phyloP scores from a whole-genome alignment of 2,329 filamentous ascomycete species.

The Nemania diffusa region DNA sequence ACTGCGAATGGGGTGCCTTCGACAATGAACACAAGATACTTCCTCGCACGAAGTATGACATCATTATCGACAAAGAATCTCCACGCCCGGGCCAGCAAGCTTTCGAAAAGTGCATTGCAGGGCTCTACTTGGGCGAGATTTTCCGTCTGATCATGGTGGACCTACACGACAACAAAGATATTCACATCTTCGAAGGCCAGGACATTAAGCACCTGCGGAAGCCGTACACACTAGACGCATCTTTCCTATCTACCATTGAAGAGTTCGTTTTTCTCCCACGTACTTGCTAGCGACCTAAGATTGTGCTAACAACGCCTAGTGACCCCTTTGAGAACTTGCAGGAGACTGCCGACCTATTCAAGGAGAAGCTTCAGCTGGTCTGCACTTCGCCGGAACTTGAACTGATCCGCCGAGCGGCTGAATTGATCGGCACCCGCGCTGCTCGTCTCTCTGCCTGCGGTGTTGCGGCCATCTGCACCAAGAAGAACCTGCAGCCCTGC shows the following conservation, averaged over 20 bases:
- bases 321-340: slow-evolving; percentile 96
- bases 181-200: slow-evolving; percentile 84
- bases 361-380: slow-evolving; percentile 76
- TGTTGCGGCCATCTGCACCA: slow-evolving; percentile 95
- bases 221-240: slow-evolving; percentile 89
- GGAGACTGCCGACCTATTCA: slow-evolving; percentile 86
- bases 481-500: slow-evolving; percentile 88
- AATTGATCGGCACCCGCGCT: slow-evolving; percentile 93
- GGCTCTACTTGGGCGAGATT: slow-evolving; percentile 92
- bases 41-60: slow-evolving; percentile 85
- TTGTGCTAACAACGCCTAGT: slow-evolving; percentile 55
- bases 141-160: slow-evolving; percentile 90
- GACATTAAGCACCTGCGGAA: slow-evolving; percentile 83
- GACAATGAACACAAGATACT: slow-evolving; percentile 93
- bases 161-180: slow-evolving; percentile 79
- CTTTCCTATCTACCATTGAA: slow-evolving; percentile 92
- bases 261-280: slow-evolving; percentile 65
- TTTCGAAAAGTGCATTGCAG: slow-evolving; percentile 98
- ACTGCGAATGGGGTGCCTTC: slow-evolving; percentile 97
- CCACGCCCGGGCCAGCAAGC: slow-evolving; percentile 93
- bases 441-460: slow-evolving; percentile 94
- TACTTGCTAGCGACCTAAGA: slow-evolving; percentile 6
- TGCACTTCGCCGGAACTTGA: slow-evolving; percentile 84
- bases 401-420: slow-evolving; percentile 86
- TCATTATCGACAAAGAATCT: slow-evolving; percentile 88